Evolutionary conservation across 176 grass and related monocot genomes (phyloP).

Genomic region (Alopecurus myosuroides): DNA sequence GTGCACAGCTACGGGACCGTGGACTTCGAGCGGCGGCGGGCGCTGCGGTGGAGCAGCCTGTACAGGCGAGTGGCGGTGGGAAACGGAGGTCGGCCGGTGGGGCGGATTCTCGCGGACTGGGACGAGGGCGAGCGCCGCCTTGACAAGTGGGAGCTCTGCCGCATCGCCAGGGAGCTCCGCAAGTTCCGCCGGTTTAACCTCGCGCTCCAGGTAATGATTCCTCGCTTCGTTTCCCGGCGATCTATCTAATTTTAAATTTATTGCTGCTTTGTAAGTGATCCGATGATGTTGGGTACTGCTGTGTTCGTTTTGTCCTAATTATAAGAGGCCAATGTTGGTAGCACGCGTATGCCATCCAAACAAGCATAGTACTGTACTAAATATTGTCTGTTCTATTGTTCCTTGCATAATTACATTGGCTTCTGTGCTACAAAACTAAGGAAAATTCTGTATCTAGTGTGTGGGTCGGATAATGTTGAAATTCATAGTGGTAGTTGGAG

Average conservation of each 20-base stretch:
- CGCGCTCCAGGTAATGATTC: conserved; percentile 50
- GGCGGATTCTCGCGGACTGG: conserved; percentile 49
- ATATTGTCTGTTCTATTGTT: not conserved
- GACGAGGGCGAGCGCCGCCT: conserved; percentile 70
- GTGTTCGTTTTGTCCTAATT: not conserved
- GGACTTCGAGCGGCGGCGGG: conserved; percentile 59
- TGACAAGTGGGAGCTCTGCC: conserved; percentile 75
- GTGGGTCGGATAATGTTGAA: not conserved
- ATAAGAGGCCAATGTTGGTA: not conserved
- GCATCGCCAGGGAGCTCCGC: conserved; percentile 68
- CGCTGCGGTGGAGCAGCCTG: conserved; percentile 58
- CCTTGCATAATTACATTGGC: not conserved
- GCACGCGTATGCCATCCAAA: not conserved
- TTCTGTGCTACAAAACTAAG: not conserved
- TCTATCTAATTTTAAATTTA: not conserved
- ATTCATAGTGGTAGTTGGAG: not conserved
- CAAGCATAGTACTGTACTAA: not conserved
- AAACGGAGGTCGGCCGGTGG: conserved; percentile 16
- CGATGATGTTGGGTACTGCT: not conserved
- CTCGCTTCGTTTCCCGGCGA: not conserved
- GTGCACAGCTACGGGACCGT: conserved; percentile 70
- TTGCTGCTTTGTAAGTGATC: not conserved
- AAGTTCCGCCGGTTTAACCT: conserved; percentile 71
- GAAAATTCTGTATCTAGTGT: not conserved
- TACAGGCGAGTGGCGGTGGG: conserved; percentile 61